Conservation (phyloP, 2,329 filamentous ascomycete species). For the Fusarium miscanthi region DNA sequence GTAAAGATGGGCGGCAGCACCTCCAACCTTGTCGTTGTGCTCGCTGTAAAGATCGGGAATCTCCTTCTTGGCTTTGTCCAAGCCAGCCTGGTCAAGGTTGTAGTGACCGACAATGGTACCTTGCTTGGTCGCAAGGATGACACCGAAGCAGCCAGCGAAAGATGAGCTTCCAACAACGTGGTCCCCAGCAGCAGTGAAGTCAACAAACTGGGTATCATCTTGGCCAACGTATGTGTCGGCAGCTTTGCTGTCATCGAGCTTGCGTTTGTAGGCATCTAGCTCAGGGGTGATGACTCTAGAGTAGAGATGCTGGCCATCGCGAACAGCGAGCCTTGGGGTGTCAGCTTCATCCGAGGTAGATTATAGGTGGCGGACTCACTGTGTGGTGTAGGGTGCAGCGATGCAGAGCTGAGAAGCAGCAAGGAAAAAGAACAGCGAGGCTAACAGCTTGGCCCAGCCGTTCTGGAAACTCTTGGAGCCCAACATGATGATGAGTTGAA, state of each 20-base stretch:
- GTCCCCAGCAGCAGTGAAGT: neutral
- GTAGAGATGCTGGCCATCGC: neutral
- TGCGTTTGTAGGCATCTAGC: neutral
- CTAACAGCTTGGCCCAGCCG: neutral
- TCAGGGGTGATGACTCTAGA: neutral
- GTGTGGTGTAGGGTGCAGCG: neutral
- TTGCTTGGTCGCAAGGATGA: constrained; percentile 4
- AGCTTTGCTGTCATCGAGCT: neutral
- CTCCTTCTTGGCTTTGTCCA: neutral
- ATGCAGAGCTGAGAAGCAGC: constrained; percentile 3
- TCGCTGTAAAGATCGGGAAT: neutral
- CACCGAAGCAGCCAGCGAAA: constrained; percentile 3
- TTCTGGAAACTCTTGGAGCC: neutral
- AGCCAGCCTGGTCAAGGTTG: neutral
- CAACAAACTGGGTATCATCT: neutral
- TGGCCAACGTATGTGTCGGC: neutral
- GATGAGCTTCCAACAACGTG: neutral
- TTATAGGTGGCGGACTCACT: neutral
- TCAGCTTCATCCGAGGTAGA: neutral
- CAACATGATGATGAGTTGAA: neutral
- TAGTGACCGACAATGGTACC: constrained; percentile 2
- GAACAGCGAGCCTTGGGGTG: neutral
- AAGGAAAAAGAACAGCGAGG: neutral
- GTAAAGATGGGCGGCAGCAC: neutral
- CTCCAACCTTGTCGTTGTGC: neutral